Percentiles rank a stretch among this genome's conserved stretches.
phyloP scores from a whole-genome alignment of 2,329 filamentous ascomycete genomes.

The Anthostomella pinea region DNA sequence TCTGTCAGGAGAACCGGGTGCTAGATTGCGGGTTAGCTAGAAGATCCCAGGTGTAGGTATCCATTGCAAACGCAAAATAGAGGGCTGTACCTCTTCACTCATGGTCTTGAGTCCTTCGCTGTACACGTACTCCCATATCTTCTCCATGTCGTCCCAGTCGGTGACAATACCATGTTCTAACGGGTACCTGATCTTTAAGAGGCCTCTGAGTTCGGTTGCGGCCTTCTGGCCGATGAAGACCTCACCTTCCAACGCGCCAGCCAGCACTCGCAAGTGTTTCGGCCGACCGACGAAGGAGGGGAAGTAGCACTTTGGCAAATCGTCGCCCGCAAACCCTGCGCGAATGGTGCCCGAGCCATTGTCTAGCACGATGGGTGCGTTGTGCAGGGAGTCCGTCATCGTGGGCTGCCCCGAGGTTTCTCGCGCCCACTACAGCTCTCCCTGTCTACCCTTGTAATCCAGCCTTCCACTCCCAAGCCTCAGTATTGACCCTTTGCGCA shows the following conservation, averaged over 20 bases:
- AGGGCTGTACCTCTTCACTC: constrained; percentile 75
- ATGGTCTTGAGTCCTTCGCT: constrained; percentile 93
- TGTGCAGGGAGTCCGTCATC: constrained; percentile 73
- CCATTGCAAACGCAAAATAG: background rate
- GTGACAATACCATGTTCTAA: constrained; percentile 98
- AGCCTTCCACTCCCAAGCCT: too few relatives aligned
- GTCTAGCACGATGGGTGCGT: constrained; percentile 97
- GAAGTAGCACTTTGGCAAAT: constrained; percentile 94
- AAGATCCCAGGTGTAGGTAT: background rate
- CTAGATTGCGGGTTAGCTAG: constrained; percentile 38
- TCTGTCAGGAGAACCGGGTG: constrained; percentile 96
- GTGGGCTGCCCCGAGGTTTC: constrained; percentile 18
- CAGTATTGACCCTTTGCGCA: too few relatives aligned
- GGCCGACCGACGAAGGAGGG: constrained; percentile 95
- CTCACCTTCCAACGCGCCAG: constrained; percentile 94
- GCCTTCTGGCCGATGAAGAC: constrained; percentile 91
- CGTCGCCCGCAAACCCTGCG: constrained; percentile 94
- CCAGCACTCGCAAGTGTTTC: constrained; percentile 91
- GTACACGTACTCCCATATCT: constrained; percentile 98
- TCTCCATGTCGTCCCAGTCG: constrained; percentile 99
- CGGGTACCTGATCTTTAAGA: constrained; percentile 94
- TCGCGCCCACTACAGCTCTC: constrained; percentile 18
- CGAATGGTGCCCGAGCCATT: constrained; percentile 98
- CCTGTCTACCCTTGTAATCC: constrained; percentile 14
- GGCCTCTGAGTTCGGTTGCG: constrained; percentile 82